Evolutionary conservation across 2,329 filamentous ascomycete species (phyloP).

Genomic region (Alternaria brassicicola): DNA sequence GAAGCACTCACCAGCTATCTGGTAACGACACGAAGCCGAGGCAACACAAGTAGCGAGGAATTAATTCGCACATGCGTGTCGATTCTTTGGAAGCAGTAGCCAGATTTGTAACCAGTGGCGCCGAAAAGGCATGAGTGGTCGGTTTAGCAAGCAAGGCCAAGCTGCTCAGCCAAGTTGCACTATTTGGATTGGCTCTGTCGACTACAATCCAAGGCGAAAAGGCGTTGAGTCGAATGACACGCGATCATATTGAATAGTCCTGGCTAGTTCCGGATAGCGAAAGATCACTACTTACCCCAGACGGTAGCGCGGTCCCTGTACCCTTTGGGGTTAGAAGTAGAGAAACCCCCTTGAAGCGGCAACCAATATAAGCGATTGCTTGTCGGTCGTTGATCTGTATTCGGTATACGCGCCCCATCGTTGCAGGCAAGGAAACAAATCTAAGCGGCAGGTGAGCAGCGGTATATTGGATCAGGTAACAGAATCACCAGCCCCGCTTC

Average conservation of each 20-base stretch:
- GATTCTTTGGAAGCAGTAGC: slow-evolving; percentile 2
- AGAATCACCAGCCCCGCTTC: slow-evolving; percentile 15
- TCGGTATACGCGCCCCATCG: slow-evolving; percentile 19
- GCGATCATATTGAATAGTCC: slow-evolving; percentile 12
- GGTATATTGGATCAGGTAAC: slow-evolving; percentile 15
- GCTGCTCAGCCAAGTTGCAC: slow-evolving; percentile 5
- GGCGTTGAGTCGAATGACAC: slow-evolving; percentile 1
- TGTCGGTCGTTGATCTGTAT: slow-evolving; percentile 23
- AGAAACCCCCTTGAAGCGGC: slow-evolving; percentile 7
- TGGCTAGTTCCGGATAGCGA: slow-evolving; percentile 11
- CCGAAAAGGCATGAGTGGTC: slow-evolving; percentile 21
- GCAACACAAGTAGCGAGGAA: slow-evolving; percentile 18
- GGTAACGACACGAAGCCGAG: slow-evolving; percentile 25
- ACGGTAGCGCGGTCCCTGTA: slow-evolving; percentile 3
- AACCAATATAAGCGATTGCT: slow-evolving; percentile 22
- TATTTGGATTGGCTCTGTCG: slow-evolving; percentile 13
- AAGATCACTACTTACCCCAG: slow-evolving; percentile 12
- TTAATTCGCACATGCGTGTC: slow-evolving; percentile 29
- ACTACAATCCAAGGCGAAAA: slow-evolving; percentile 11
- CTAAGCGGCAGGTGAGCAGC: slow-evolving; percentile 26
- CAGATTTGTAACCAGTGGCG: slow-evolving; percentile 9
- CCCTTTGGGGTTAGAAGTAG: slow-evolving; percentile 13
- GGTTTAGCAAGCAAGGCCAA: slow-evolving; percentile 10
- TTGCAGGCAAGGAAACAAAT: slow-evolving; percentile 14
- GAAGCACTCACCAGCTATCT: slow-evolving; percentile 40